Conservation (phyloP, 768 basidiomycete genomes). For the Russula dissimulans region DNA sequence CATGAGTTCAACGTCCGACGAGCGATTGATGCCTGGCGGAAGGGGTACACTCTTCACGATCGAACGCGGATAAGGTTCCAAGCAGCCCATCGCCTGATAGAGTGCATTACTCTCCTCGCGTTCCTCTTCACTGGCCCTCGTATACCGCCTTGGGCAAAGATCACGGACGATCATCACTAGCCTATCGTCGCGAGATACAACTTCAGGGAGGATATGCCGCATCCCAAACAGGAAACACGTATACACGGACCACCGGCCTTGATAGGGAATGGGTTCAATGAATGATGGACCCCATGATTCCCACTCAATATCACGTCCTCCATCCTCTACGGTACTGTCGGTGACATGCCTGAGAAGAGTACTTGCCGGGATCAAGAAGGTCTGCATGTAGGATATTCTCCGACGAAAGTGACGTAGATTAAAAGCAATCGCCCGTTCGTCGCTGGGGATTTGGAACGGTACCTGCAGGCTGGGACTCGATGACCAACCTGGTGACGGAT, state of each 20-base stretch:
- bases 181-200: background rate
- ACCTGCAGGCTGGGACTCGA: slow-evolving; percentile 17
- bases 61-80: background rate
- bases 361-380: slow-evolving; percentile 5
- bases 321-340: background rate
- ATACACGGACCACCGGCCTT: background rate
- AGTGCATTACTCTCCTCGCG: slow-evolving; percentile 4
- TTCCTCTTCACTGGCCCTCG: slow-evolving; percentile 8
- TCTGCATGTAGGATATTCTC: background rate
- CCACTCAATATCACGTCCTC: slow-evolving; percentile 5
- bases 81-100: background rate
- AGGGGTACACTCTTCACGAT: slow-evolving; percentile 10
- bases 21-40: background rate
- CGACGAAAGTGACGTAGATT: background rate
- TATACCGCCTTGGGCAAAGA: slow-evolving; percentile 11
- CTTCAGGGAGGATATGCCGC: slow-evolving; percentile 6
- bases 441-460: slow-evolving; percentile 19
- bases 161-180: slow-evolving; percentile 11
- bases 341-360: background rate
- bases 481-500: slow-evolving; percentile 9
- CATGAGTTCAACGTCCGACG: slow-evolving; percentile 1
- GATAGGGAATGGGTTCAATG: background rate
- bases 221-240: slow-evolving; percentile 18
- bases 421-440: slow-evolving; percentile 9
- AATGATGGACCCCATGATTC: slow-evolving; percentile 1